phyloP scores from a whole-genome alignment of 2,329 filamentous ascomycete genomes.

The Amauroascus verrucosus region DNA sequence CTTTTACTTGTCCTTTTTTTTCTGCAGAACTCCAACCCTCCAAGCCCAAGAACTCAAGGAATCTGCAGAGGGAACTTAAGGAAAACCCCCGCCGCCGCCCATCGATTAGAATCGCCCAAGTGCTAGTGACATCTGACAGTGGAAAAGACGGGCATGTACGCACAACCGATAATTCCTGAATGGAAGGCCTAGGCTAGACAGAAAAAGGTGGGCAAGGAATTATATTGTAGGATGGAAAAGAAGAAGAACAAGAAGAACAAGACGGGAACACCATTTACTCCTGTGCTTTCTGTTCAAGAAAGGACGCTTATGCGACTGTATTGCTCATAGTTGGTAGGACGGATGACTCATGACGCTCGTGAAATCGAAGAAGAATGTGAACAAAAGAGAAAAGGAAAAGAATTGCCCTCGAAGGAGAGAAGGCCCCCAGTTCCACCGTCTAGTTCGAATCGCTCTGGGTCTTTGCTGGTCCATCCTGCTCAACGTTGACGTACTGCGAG shows the following conservation, averaged over 20 bases:
- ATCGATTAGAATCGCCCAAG: too few species aligned
- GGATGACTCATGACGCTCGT: not conserved
- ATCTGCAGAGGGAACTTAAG: too few species aligned
- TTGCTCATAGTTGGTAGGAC: not conserved
- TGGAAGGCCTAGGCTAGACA: too few species aligned
- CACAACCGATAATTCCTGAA: too few species aligned
- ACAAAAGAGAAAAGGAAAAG: not conserved
- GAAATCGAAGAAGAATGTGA: not conserved
- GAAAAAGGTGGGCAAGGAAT: not conserved
- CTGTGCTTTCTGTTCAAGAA: not conserved
- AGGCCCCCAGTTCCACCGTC: not conserved
- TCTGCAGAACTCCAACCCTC: too few species aligned
- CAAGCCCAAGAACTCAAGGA: too few species aligned
- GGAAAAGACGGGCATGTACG: too few species aligned
- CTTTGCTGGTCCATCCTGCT: constrained; percentile 59
- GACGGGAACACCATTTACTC: constrained; percentile 5
- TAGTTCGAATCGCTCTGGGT: constrained; percentile 49
- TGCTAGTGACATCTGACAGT: too few species aligned
- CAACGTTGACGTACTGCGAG: constrained; percentile 67
- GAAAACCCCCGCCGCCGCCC: too few species aligned
- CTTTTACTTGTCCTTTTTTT: too few species aligned
- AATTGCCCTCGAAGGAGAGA: not conserved
- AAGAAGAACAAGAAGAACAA: not conserved
- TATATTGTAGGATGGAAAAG: too few species aligned
- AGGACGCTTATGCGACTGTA: not conserved